Evolutionary conservation across 2,329 filamentous ascomycete species (phyloP), one percentile per base, ranked within the genome.

Genomic region (Claviceps lovelessii): DNA sequence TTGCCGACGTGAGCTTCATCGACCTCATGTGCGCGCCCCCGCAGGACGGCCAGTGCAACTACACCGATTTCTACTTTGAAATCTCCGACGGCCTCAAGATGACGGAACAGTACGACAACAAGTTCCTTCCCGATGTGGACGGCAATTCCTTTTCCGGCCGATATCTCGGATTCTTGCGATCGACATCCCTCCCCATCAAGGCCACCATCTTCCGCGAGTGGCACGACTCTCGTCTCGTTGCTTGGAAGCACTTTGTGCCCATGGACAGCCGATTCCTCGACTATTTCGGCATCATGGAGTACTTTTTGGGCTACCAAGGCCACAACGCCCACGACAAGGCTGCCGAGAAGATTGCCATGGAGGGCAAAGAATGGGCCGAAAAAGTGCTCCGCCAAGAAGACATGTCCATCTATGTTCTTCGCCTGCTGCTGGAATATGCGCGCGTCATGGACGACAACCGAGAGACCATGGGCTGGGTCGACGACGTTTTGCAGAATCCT

Each of bases 221-320:
- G 88, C 87, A 90, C 63, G 86, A 90, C 65, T 78, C 77, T 48
- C 76, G 87, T 3, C 73, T 91, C 1, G 73, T 88, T 2, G 76
- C 85, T 0, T 93, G 88, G 87, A 81, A 81, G 62, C 88, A 93
- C 67, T 91, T 88, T 61, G 83, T 90, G 2, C 88, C 88, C 17
- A 83, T 91, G 77, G 85, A 90, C 64, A 86, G 80, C 62, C 78
- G 82, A 1, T 90, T 84, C 62, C 71, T 78, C 41, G 88, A 90
- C 60, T 77, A 86, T 61, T 90, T 83, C 58, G 82, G 79, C 47
- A 82, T 88, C 54, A 76, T 89, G 74, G 80, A 85, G 55, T 90
- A 88, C 63, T 89, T 90, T 62, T 63, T 87, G 5, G 84, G 84
- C 1, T 81, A 83, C 60, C 63, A 67, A 0, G 73, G 69, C 19